Evolutionary conservation across 306 rosid species (phyloP).

Genomic region (Prunus mongolica): DNA sequence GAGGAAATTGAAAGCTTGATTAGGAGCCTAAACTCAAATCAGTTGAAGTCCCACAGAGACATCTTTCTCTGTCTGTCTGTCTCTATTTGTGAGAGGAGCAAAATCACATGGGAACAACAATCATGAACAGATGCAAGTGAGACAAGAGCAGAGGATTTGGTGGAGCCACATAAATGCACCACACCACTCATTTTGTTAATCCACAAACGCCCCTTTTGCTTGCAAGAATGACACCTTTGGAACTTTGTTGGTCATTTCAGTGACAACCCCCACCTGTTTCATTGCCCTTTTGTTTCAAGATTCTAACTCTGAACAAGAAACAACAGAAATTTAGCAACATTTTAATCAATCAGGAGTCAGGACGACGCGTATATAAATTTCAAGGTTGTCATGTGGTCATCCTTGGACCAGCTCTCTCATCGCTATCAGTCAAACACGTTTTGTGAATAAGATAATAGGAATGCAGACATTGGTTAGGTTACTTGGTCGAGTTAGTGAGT

Average conservation of each 20-base stretch:
- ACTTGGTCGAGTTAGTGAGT: too few relatives aligned
- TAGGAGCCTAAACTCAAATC: neutral
- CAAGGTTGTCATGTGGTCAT: neutral
- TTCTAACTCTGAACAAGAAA: neutral
- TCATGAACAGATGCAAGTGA: slow-evolving; percentile 81
- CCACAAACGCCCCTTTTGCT: slow-evolving; percentile 28
- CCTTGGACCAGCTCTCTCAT: neutral
- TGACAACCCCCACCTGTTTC: slow-evolving; percentile 26
- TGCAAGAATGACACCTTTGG: slow-evolving; percentile 29
- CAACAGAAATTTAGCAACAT: neutral
- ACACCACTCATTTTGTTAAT: slow-evolving; percentile 59
- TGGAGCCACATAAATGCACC: slow-evolving; percentile 88
- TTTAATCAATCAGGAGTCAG: neutral
- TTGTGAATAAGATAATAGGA: neutral
- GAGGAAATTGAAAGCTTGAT: neutral
- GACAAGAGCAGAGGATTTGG: slow-evolving; percentile 93
- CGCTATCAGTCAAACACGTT: neutral
- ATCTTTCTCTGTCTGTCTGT: too few relatives aligned
- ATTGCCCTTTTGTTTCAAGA: slow-evolving; percentile 14
- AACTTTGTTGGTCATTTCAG: slow-evolving; percentile 29
- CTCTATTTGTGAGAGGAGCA: slow-evolving; percentile 45
- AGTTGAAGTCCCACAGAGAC: neutral
- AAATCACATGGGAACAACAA: slow-evolving; percentile 90
- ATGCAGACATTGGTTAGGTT: too few relatives aligned
- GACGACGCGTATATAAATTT: neutral